Base-by-base conservation (phyloP, 345 rosid species). In the Rubroshorea leprosula region DNA sequence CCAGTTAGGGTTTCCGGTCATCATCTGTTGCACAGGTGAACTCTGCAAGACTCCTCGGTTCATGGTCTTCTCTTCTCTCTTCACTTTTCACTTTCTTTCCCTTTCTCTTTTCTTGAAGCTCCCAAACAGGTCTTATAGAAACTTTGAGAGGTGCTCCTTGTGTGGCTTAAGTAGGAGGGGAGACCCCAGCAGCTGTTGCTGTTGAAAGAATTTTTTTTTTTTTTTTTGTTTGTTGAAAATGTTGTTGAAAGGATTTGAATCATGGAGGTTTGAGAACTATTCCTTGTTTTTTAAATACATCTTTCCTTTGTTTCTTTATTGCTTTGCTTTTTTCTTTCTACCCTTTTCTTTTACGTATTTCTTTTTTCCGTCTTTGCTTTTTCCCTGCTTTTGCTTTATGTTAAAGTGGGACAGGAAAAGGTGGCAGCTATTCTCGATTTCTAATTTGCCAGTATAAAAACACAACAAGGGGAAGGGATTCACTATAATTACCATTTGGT, bases 1-100 rank as follows among this genome's bases (percentile, higher is more conserved):
- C 90, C 80, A 83, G 62, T 74, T 90, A 79, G 88, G 88, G 90
- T 81, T 90, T 66, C 88, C 92, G 65, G 89, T 72, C 82, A 83
- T 81, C 78, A 89, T 66, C 79, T 82, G 89, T 61, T 82, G 89
- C 65, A 84, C 86, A 67, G 89, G 85, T 50, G 95, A 84, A 70
- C 81, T 83, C 73, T 86, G 85, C 75, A 86, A 67, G 53, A 76
- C 83, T 29, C 86, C 85, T 75, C 83, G 68, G 68, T 90, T 84
- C 95, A 86, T 90, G 51, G 50, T 62, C 55, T 64, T 64, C 16
- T 39, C 50, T 21, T 59, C 13, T 48, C n/a, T 17, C 58, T 44
- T n/a, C 14, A 8, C 38, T 60, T 49, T 18, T 6, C 31, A 48
- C 48, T 27, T 31, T 23, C 14, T 62, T 57, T 55, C 60, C 62